These are phyloP conservation scores for Erucastrum elatum DNA, from an alignment of 345 rosid genomes.

Conservation along the genomic window DNA sequence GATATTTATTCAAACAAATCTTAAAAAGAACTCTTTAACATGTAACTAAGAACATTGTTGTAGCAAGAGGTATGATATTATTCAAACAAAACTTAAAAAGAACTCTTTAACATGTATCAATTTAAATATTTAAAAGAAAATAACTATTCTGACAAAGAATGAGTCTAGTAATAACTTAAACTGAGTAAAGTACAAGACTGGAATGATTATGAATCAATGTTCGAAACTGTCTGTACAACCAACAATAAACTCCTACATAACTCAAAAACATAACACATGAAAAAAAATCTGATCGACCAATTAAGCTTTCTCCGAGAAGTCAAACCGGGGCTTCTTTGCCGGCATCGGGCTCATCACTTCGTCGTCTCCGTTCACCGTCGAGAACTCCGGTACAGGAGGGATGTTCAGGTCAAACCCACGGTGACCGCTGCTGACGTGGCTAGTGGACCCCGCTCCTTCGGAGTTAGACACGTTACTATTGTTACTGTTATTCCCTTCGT, in stretches of 20 bases:
- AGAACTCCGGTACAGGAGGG: slow-evolving; percentile 66
- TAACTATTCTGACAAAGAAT: slow-evolving; percentile 17
- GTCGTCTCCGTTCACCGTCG: slow-evolving; percentile 41
- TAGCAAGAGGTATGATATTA: not conserved
- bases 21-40: not conserved
- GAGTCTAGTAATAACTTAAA: not conserved
- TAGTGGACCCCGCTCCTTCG: slow-evolving; percentile 61
- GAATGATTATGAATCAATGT: slow-evolving; percentile 13
- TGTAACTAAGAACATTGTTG: slow-evolving; percentile 1
- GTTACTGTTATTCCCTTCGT: slow-evolving; percentile 45
- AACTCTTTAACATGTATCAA: not conserved
- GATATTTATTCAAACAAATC: slow-evolving; percentile 11
- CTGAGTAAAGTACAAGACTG: slow-evolving; percentile 13
- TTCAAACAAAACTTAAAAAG: not conserved
- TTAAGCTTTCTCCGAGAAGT: slow-evolving; percentile 23
- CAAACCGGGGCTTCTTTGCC: slow-evolving; percentile 46
- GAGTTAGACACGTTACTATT: slow-evolving; percentile 44
- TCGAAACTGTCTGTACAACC: slow-evolving; percentile 34
- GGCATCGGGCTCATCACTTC: slow-evolving; percentile 62
- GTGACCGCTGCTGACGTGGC: slow-evolving; percentile 52
- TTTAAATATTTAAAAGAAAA: not conserved
- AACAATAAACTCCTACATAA: slow-evolving; percentile 28
- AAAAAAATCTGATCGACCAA: slow-evolving; percentile 17
- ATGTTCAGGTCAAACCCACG: slow-evolving; percentile 68
- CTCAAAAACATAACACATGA: not conserved